Base-by-base conservation (phyloP, 208 protist species). In the Crithidia expoeki region DNA sequence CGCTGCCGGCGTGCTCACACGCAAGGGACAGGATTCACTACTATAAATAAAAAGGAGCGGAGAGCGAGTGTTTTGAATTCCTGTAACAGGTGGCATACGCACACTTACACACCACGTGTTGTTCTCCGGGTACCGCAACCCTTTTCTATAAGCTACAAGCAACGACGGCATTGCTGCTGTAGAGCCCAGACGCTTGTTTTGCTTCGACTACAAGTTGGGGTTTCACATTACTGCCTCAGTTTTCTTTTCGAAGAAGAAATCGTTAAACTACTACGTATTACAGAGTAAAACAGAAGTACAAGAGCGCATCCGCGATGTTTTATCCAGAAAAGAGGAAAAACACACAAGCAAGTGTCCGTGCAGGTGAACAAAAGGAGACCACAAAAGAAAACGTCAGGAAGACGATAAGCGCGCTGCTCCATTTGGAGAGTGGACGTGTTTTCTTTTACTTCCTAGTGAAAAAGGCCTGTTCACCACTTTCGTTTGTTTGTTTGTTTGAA, bases 251-350 rank as follows among this genome's bases (percentile, higher is more conserved):
- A 51, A 56, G 11, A 21, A 42, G 16, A 51, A 65, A 55, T 49
- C 28, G 49, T 62, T 56, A 64, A 7, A 38, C 36, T 68, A 62
- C 33, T 61, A 47, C n/a, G n/a, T 32, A 60, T 59, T 46, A 62
- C 49, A 56, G 21, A 68, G 16, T n/a, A 50, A 56, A 53, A n/a
- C n/a, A 55, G 56, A 47, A 52, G 11, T 62, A 51, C 59, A 70
- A 19, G 53, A 69, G 19, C 23, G 42, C 33, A 42, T 59, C 32
- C 5, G 42, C 42, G 12, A 5, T 47, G 12, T 47, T n/a, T 9
- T 21, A 47, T n/a, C n/a, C n/a, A n/a, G 14, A 47, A 47, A 47
- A 47, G 3, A 17, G 42, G 14, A 47, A 40, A 40, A 40, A 12
- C 9, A 40, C 36, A 40, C 36, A 40, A 12, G 36, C 12, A 12